A percentile compares a stretch with the other conserved stretches of the same genome.
These are phyloP conservation scores for Boletus barrowsii DNA, from an alignment of 768 basidiomycete species.

Conservation along the genomic window DNA sequence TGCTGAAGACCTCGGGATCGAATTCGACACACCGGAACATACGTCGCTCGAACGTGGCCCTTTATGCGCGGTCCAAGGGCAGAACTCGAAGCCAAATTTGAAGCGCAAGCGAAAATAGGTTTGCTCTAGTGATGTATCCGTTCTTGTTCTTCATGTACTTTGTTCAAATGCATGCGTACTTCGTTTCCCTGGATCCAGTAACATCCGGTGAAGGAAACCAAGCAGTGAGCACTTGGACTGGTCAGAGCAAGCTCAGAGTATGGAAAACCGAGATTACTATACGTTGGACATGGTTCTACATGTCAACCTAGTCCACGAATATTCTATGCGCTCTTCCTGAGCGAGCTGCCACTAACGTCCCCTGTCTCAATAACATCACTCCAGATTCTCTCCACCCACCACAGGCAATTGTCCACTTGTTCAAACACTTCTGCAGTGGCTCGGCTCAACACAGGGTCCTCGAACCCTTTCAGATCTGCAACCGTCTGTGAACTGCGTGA, in stretches of 20 bases:
- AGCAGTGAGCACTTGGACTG: too few species aligned
- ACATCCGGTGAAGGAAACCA: too few species aligned
- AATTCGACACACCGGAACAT: slow-evolving; percentile 74
- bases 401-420: slow-evolving; percentile 40
- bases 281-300: too few species aligned
- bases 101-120: slow-evolving; percentile 50
- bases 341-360: neutral
- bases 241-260: too few species aligned
- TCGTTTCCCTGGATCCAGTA: neutral
- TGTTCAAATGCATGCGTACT: neutral
- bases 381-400: slow-evolving; percentile 61
- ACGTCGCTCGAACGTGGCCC: slow-evolving; percentile 57
- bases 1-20: slow-evolving; percentile 79
- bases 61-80: slow-evolving; percentile 42
- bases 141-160: neutral
- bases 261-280: too few species aligned
- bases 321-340: neutral
- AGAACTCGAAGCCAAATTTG: slow-evolving; percentile 34
- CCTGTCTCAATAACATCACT: slow-evolving; percentile 35
- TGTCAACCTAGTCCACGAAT: too few species aligned
- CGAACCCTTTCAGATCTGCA: slow-evolving; percentile 58
- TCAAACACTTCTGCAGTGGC: slow-evolving; percentile 41
- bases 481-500: neutral
- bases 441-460: slow-evolving; percentile 52
- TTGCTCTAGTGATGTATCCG: neutral